Conservation (phyloP, 2,329 filamentous ascomycete species). For the Zarea fungicola region DNA sequence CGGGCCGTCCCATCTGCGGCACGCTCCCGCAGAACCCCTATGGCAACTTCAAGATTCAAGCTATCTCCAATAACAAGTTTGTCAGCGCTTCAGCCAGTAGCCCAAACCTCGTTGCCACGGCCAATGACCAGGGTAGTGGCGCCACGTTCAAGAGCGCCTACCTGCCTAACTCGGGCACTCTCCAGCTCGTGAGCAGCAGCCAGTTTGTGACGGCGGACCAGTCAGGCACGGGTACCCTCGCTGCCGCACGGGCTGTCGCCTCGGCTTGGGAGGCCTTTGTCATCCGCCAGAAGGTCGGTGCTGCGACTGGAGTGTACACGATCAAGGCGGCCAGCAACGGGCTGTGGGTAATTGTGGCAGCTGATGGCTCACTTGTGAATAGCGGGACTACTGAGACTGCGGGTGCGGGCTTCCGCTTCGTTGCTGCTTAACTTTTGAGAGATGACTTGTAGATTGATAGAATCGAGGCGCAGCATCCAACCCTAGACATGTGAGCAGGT, state of each 20-base stretch:
- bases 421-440: too few relatives aligned
- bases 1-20: constrained; percentile 19
- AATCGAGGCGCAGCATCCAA: too few relatives aligned
- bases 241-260: constrained; percentile 16
- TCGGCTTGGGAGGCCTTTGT: constrained; percentile 20
- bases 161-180: constrained; percentile 17
- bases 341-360: constrained; percentile 17
- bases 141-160: constrained; percentile 19
- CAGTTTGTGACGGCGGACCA: constrained; percentile 19
- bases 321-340: constrained; percentile 22
- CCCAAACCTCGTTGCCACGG: constrained; percentile 18
- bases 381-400: constrained; percentile 14
- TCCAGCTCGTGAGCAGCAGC: constrained; percentile 1
- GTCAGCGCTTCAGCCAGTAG: constrained; percentile 15
- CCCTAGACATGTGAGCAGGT: too few relatives aligned
- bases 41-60: constrained; percentile 20
- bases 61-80: constrained; percentile 14
- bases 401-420: neutral
- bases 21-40: constrained; percentile 20
- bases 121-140: constrained; percentile 10
- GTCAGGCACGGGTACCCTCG: constrained; percentile 16
- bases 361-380: constrained; percentile 19
- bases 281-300: constrained; percentile 19
- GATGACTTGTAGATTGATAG: too few relatives aligned
- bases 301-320: constrained; percentile 18